These are phyloP conservation scores for Fomes fomentarius DNA, from an alignment of 1,284 basidiomycete species.

Conservation along the genomic window DNA sequence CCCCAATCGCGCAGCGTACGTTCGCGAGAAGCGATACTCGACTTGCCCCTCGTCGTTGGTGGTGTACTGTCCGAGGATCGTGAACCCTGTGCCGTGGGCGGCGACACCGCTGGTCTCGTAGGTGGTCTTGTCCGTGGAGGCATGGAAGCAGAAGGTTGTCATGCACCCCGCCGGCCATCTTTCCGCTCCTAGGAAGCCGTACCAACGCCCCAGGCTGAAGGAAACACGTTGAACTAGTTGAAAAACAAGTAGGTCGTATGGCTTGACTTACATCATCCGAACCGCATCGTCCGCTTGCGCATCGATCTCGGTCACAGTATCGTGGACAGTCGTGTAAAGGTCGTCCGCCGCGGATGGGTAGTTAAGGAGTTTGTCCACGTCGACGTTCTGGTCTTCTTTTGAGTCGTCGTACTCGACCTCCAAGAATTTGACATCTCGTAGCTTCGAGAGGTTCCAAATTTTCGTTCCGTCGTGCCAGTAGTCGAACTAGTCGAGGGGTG, in stretches of 20 bases:
- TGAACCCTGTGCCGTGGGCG: background rate
- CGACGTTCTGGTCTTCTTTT: constrained; percentile 20
- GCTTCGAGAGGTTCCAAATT: background rate
- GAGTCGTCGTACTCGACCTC: background rate
- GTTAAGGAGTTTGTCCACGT: constrained; percentile 20
- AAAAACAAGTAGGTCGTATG: no score
- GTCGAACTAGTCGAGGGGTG: no score
- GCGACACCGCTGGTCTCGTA: background rate
- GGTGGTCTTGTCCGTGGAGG: background rate
- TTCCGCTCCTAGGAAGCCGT: constrained; percentile 5
- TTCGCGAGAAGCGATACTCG: background rate
- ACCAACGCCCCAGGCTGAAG: constrained; percentile 18
- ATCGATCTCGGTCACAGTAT: constrained; percentile 11
- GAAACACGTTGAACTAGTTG: no score
- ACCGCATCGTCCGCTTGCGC: constrained; percentile 15
- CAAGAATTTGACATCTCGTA: background rate
- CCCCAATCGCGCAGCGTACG: background rate
- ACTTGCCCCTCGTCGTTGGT: constrained; percentile 1
- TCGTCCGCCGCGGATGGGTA: constrained; percentile 15
- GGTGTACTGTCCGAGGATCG: background rate
- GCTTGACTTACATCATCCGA: constrained; percentile 6
- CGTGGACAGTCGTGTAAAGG: background rate
- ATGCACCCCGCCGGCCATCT: constrained; percentile 4
- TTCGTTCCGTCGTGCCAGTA: constrained; percentile 10
- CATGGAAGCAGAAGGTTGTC: constrained; percentile 7